These are phyloP conservation scores for Elongisporangium anandrum DNA, from an alignment of 352 stramenopile genomes.

Conservation along the genomic window DNA sequence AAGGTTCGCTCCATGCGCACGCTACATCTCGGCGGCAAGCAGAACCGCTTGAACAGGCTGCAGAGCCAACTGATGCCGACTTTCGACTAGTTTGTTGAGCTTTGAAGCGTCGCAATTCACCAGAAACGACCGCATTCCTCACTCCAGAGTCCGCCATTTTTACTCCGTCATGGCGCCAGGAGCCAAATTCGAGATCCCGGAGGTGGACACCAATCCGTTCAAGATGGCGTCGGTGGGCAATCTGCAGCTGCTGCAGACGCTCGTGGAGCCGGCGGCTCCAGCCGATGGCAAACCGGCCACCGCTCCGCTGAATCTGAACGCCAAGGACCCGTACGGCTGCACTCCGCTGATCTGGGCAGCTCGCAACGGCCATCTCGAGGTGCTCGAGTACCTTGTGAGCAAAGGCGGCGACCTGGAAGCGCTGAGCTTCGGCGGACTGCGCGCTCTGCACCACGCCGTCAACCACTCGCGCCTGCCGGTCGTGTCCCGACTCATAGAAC, in stretches of 20 bases:
- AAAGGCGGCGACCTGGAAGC: constrained; percentile 69
- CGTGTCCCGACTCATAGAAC: constrained; percentile 63
- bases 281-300: constrained; percentile 25
- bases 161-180: constrained; percentile 19
- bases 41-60: not conserved
- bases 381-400: constrained; percentile 67
- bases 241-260: constrained; percentile 53
- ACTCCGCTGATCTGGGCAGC: constrained; percentile 77
- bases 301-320: constrained; percentile 65
- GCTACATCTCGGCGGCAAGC: constrained; percentile 3
- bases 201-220: constrained; percentile 82
- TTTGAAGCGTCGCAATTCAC: not conserved
- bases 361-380: constrained; percentile 80
- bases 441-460: constrained; percentile 78
- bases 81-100: not conserved
- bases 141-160: constrained; percentile 7
- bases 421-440: constrained; percentile 73
- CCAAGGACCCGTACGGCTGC: constrained; percentile 77
- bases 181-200: constrained; percentile 69
- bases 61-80: not conserved
- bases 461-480: constrained; percentile 71
- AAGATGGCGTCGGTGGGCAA: constrained; percentile 85
- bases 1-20: constrained; percentile 26
- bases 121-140: constrained; percentile 2
- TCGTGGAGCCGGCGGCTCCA: constrained; percentile 52